Percentiles rank a stretch among this genome's conserved stretches.
These are phyloP conservation scores for Lentinula sp. DNA, from an alignment of 768 basidiomycete species.

Conservation along the genomic window DNA sequence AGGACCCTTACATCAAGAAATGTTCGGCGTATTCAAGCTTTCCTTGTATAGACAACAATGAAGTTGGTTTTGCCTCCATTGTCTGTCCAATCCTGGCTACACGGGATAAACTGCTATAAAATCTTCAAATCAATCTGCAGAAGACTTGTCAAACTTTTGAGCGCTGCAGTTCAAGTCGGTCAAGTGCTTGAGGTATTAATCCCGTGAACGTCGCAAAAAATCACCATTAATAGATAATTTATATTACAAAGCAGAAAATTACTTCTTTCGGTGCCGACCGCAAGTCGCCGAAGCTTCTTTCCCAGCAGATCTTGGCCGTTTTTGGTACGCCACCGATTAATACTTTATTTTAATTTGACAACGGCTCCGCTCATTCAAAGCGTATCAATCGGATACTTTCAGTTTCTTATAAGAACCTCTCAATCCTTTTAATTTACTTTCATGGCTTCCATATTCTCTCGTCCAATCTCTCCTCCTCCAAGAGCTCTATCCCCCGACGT, in stretches of 20 bases:
- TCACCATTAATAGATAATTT: neutral
- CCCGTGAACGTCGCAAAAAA: neutral
- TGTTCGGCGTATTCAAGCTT: neutral
- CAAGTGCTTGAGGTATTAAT: no score
- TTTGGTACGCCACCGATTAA: neutral
- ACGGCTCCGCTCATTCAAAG: neutral
- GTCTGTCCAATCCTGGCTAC: neutral
- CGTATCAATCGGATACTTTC: neutral
- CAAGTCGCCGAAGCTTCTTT: neutral
- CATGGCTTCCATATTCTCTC: neutral
- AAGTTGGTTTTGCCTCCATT: neutral
- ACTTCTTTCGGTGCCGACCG: neutral
- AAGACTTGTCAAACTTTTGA: no score
- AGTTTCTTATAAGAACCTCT: neutral
- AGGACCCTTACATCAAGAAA: neutral
- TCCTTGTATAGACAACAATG: neutral
- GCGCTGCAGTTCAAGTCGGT: neutral
- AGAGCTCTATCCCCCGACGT: neutral
- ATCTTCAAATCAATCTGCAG: neutral
- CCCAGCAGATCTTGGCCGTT: neutral
- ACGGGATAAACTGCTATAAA: neutral
- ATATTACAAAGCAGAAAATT: neutral
- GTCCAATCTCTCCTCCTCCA: slow-evolving; percentile 3
- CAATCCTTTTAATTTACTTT: neutral
- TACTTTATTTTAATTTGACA: neutral